Evolutionary conservation across 306 rosid species (phyloP).

Genomic region (Nissolia schottii): DNA sequence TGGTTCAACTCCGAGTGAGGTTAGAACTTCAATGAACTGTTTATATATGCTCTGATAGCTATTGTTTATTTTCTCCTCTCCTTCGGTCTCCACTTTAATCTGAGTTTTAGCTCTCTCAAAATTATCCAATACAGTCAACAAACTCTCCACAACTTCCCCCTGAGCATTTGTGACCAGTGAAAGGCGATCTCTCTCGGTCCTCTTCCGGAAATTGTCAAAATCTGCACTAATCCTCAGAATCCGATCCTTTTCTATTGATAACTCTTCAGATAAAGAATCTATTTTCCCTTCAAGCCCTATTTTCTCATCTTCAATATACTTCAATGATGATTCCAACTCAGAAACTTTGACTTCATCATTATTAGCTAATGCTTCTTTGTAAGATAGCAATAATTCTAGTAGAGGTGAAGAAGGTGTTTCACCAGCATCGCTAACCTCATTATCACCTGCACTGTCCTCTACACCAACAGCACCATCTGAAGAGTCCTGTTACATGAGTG

Average conservation of each 20-base stretch:
- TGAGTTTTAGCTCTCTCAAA: slow-evolving; percentile 93
- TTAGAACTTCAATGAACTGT: slow-evolving; percentile 75
- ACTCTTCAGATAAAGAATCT: slow-evolving; percentile 55
- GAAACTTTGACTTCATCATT: slow-evolving; percentile 59
- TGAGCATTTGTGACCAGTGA: slow-evolving; percentile 83
- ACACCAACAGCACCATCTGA: slow-evolving; percentile 44
- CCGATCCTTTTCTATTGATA: slow-evolving; percentile 59
- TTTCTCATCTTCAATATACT: slow-evolving; percentile 73
- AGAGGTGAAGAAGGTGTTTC: slow-evolving; percentile 54
- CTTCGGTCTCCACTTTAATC: slow-evolving; percentile 87
- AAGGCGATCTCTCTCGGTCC: slow-evolving; percentile 88
- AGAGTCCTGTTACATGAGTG: slow-evolving; percentile 62
- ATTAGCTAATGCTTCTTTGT: slow-evolving; percentile 70
- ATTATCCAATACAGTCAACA: slow-evolving; percentile 78
- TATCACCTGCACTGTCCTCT: slow-evolving; percentile 44
- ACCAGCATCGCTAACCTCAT: slow-evolving; percentile 38
- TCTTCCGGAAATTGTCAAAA: slow-evolving; percentile 92
- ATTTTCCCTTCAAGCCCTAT: slow-evolving; percentile 46
- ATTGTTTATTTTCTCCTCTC: slow-evolving; percentile 81
- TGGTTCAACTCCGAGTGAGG: slow-evolving; percentile 70
- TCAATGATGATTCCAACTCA: slow-evolving; percentile 64
- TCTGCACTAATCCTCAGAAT: slow-evolving; percentile 89
- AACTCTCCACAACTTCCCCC: slow-evolving; percentile 87
- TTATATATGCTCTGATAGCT: slow-evolving; percentile 93
- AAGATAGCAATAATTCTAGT: slow-evolving; percentile 47